Conservation (phyloP, 108 stramenopile species). For the Halocafeteria seosinensis region DNA sequence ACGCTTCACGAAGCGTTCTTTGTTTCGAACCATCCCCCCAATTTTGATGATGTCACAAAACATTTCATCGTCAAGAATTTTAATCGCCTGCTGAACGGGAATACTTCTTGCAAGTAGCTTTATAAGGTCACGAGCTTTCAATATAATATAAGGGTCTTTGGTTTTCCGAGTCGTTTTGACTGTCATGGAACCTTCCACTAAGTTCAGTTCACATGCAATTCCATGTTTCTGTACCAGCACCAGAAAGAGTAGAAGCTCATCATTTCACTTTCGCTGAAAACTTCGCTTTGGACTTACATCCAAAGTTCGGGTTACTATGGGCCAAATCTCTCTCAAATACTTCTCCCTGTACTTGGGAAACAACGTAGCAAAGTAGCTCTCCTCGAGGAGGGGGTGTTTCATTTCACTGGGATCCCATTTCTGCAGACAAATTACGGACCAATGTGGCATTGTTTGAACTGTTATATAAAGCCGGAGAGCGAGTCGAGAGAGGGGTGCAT, state of each 20-base stretch:
- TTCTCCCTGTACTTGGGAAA: conserved; percentile 96
- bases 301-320: conserved; percentile 69
- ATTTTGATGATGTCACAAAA: conserved; percentile 96
- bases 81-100: conserved; percentile 71
- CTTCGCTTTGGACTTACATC: conserved; percentile 27
- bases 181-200: conserved; percentile 96
- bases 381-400: conserved; percentile 73
- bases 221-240: conserved; percentile 23
- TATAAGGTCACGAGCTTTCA: conserved; percentile 88
- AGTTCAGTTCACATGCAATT: conserved; percentile 39
- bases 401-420: conserved; percentile 49
- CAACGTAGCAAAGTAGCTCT: conserved; percentile 88
- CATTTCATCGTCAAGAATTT: conserved; percentile 78
- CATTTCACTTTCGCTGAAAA: no score
- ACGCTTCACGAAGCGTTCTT: conserved; percentile 95
- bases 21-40: conserved; percentile 88
- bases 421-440: conserved; percentile 58
- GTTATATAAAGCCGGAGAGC: no score
- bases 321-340: conserved; percentile 92
- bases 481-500: conserved; percentile 25
- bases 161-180: conserved; percentile 85
- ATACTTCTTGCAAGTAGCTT: conserved; percentile 79
- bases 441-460: not conserved
- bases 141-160: conserved; percentile 76
- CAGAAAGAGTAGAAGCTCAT: no score